Base-by-base conservation (phyloP, 2,329 filamentous ascomycete genomes). In the Zymoseptoria brevis region DNA sequence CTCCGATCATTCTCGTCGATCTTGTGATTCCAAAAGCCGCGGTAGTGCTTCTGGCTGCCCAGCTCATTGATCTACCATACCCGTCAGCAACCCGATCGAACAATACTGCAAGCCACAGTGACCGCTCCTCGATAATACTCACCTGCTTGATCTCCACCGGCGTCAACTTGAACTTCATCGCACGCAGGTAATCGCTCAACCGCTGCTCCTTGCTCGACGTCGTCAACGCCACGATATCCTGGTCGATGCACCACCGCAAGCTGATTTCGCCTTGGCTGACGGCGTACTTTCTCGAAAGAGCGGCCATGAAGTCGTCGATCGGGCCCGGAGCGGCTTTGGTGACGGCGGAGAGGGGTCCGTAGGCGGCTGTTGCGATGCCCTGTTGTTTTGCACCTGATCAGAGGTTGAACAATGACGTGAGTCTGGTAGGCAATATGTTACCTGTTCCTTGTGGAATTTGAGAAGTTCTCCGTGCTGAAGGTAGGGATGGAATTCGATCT, bases 211-310 rank as follows among this genome's bases (percentile, higher is more conserved):
- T 86, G 54, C 76, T 74, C 59, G 80, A 83, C 2, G 84, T 87
- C 5, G 83, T 86, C 59, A 87, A 79, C 0, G 80, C 73, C 16
- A 86, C 77, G 58, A 81, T 71, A 22, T 82, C 83, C 66, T 83
- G 82, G 64, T 87, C 83, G 55, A 87, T 78, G 54, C 78, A 80
- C 83, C 83, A 87, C 55, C 84, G 73, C 57, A 87, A 67, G 55
- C 78, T 72, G 56, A 86, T 79, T 70, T 86, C 83, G 1, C 76
- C 79, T 53, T 81, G 77, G 56, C 70, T 77, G 51, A 86, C 83
- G 0, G 76, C 81, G 67, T 87, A 86, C 71, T 86, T 87, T 68
- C 80, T 80, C n/a, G 80, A 77, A 59, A 86, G 68, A 1, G 67
- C 68, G 0, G 75, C 74, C 50, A 85, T 69, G n/a, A 79, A 69